phyloP scores from a whole-genome alignment of 805 yeast genomes.

The Starmerella vaccinii region DNA sequence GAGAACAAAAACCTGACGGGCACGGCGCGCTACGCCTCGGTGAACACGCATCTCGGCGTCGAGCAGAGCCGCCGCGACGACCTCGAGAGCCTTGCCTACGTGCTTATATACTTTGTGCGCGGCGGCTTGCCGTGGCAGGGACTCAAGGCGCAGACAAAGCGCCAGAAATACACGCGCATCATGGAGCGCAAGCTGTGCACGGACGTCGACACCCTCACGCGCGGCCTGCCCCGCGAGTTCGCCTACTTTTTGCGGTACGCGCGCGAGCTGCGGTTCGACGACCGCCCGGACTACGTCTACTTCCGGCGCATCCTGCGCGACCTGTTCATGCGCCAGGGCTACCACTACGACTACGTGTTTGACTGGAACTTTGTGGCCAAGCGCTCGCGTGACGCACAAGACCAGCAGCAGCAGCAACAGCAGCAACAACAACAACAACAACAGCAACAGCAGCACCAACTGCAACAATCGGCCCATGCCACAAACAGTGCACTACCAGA shows the following conservation, averaged over 20 bases:
- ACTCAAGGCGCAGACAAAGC: constrained; percentile 88
- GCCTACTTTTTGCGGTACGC: constrained; percentile 79
- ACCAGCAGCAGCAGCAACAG: not conserved
- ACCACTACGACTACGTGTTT: constrained; percentile 84
- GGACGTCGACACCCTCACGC: constrained; percentile 72
- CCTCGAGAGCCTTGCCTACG: constrained; percentile 88
- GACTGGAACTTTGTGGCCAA: constrained; percentile 57
- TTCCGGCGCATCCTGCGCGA: constrained; percentile 84
- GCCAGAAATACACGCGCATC: constrained; percentile 93
- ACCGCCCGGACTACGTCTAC: constrained; percentile 87
- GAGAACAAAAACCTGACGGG: constrained; percentile 96
- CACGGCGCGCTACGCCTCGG: constrained; percentile 91
- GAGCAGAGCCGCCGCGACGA: constrained; percentile 97
- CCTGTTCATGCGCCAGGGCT: constrained; percentile 75
- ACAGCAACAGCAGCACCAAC: too few relatives aligned
- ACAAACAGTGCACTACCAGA: too few relatives aligned
- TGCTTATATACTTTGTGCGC: constrained; percentile 83
- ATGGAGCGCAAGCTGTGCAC: constrained; percentile 92
- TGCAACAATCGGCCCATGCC: too few relatives aligned
- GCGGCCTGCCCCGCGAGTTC: constrained; percentile 87
- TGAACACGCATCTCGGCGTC: constrained; percentile 92
- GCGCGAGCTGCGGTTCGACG: constrained; percentile 84
- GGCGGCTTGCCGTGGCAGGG: constrained; percentile 99
- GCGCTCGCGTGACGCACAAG: constrained; percentile 10
- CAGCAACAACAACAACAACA: not conserved